Conservation (phyloP, 495 filamentous ascomycete species). For the Tuber umbilicatum region DNA sequence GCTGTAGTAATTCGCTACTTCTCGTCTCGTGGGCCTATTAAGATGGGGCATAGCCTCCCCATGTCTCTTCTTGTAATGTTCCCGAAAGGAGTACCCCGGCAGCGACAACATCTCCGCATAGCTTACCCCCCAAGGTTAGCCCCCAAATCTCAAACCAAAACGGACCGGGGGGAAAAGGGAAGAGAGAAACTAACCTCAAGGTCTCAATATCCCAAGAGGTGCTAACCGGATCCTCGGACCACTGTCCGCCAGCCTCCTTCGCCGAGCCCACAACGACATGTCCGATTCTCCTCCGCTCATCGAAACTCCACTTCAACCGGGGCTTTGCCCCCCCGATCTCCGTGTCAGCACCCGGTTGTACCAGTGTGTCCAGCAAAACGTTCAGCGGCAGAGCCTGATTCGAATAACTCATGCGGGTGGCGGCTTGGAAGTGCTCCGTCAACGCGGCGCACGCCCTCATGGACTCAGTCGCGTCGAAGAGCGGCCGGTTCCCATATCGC, state of each 20-base stretch:
- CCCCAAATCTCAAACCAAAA: slow-evolving; percentile 31
- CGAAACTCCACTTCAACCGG: slow-evolving; percentile 54
- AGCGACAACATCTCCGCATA: slow-evolving; percentile 63
- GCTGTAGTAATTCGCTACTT: slow-evolving; percentile 55
- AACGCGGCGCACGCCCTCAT: slow-evolving; percentile 43
- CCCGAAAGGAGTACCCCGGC: slow-evolving; percentile 56
- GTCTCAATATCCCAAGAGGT: slow-evolving; percentile 55
- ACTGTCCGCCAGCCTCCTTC: slow-evolving; percentile 55
- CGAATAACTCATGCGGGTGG: slow-evolving; percentile 55
- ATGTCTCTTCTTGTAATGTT: slow-evolving; percentile 48
- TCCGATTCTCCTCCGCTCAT: slow-evolving; percentile 50
- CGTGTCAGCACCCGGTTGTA: slow-evolving; percentile 59
- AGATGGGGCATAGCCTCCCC: slow-evolving; percentile 50
- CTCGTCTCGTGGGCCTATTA: slow-evolving; percentile 53
- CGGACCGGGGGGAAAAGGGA: not conserved
- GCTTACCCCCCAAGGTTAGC: slow-evolving; percentile 43
- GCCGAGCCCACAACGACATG: slow-evolving; percentile 57
- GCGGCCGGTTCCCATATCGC: slow-evolving; percentile 45
- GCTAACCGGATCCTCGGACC: slow-evolving; percentile 54
- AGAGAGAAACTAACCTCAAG: slow-evolving; percentile 41
- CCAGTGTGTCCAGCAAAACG: slow-evolving; percentile 57
- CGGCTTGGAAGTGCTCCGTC: slow-evolving; percentile 58
- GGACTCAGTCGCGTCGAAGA: slow-evolving; percentile 44
- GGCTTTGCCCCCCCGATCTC: slow-evolving; percentile 49
- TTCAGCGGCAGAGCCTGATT: slow-evolving; percentile 61